Base-by-base conservation (phyloP, 495 filamentous ascomycete genomes). In the Immersiella caudata region DNA sequence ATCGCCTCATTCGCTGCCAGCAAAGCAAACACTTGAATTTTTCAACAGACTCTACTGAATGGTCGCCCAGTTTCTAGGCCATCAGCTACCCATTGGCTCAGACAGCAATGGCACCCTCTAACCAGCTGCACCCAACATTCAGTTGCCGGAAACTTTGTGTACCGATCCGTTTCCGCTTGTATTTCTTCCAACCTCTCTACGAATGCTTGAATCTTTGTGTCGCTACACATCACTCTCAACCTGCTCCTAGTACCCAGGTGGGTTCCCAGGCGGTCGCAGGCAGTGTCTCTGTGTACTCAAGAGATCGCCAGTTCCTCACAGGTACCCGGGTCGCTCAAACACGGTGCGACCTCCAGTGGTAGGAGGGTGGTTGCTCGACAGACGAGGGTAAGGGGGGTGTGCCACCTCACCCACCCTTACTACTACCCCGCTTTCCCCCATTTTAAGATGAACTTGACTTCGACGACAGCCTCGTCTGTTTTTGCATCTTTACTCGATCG, bases 331-430 rank as follows among this genome's bases (percentile, higher is more conserved):
- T 46, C 46, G 21, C 40, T 51, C 60, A 62, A 40, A 50, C 35
- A 36, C 36, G 46, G 60, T 62, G 60, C 11, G 24, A 18, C 35
- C 29, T 24, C 14, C n/a, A n/a, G n/a, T n/a, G n/a, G n/a, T n/a
- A n/a, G n/a, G n/a, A 18, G 60, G 22, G 25, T 62, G 24, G 24
- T 35, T 50, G 33, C 33, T 14, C 36, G 25, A 12, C 9, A 46
- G 33, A 20, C 18, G 21, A 46, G 27, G 18, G 60, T 33, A 16
- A 35, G 35, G 57, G 60, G 35, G 57, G 59, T 40, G 22, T 62
- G 59, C 59, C 59, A 62, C 22, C 59, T 62, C 59, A 62, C 59
- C 24, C 33, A 49, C n/a, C 59, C 14, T n/a, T 21, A 8, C 59
- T 16, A 14, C 25, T 51, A 63, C 25, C 26, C 49, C 58, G 58